Evolutionary conservation across 106 monocot genomes (phyloP).

Genomic region (Posidonia australis): DNA sequence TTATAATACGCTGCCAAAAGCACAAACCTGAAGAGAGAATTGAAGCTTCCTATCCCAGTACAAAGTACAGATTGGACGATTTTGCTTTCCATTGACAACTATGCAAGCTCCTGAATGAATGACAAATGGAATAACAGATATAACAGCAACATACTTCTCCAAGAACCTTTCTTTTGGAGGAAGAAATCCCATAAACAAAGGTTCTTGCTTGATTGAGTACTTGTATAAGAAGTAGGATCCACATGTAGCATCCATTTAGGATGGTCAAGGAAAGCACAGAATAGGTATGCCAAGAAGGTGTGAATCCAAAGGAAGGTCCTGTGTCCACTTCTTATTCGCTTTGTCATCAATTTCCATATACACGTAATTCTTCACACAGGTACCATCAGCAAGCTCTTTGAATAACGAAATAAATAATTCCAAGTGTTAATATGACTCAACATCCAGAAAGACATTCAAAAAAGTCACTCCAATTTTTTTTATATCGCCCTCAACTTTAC

Average conservation of each 20-base stretch:
- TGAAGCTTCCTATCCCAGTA: constrained; percentile 96
- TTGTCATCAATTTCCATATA: constrained; percentile 52
- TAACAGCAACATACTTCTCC: constrained; percentile 90
- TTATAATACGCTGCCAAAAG: neutral
- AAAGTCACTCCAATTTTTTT: neutral
- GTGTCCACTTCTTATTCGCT: constrained; percentile 44
- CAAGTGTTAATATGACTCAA: neutral
- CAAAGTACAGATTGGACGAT: constrained; percentile 59
- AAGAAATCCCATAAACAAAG: constrained; percentile 80
- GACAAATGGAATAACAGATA: constrained; percentile 63
- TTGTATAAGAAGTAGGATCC: constrained; percentile 75
- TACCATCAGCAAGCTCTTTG: constrained; percentile 88
- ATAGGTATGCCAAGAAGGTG: constrained; percentile 71
- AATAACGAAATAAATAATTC: neutral
- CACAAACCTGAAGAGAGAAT: constrained; percentile 72
- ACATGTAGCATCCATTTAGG: constrained; percentile 96
- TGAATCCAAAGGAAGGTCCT: constrained; percentile 78
- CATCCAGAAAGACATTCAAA: neutral
- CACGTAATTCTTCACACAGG: constrained; percentile 84
- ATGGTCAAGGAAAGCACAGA: constrained; percentile 91
- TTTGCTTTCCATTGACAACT: constrained; percentile 77
- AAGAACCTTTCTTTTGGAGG: constrained; percentile 93
- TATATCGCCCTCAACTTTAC: neutral
- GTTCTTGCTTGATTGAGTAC: constrained; percentile 83
- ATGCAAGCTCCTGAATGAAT: constrained; percentile 89